Evolutionary conservation across 176 grass and related monocot species (phyloP).

Genomic region (Ensete ventricosum): DNA sequence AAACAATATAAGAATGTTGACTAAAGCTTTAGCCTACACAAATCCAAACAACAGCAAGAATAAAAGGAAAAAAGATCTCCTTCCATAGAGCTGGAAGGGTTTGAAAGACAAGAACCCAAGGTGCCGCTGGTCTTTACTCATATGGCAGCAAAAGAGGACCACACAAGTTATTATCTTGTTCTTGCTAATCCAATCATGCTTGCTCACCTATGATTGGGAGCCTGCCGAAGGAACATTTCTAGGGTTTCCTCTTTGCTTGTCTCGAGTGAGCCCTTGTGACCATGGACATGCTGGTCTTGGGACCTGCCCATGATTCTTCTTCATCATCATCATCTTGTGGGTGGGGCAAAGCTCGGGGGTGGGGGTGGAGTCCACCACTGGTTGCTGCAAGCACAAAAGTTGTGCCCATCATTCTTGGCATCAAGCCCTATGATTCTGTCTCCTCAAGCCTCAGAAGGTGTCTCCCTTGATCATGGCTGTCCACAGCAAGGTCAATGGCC

Average conservation of each 20-base stretch:
- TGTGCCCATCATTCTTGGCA: conserved; percentile 56
- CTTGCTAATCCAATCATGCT: conserved; percentile 10
- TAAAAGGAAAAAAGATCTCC: no score
- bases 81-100: no score
- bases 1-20: neutral
- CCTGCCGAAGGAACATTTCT: conserved; percentile 93
- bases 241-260: conserved; percentile 34
- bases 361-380: neutral
- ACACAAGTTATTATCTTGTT: neutral
- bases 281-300: neutral
- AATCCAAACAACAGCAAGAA: neutral
- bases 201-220: conserved; percentile 42
- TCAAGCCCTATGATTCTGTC: conserved; percentile 61
- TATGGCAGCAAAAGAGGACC: neutral
- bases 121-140: neutral
- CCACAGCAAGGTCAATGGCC: conserved; percentile 69
- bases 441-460: conserved; percentile 39
- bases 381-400: conserved; percentile 16
- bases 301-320: neutral
- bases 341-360: neutral
- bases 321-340: neutral
- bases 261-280: neutral
- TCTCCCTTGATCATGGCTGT: conserved; percentile 40
- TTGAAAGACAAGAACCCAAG: neutral
- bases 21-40: neutral